Evolutionary conservation across 1,139 yeast species (phyloP), one percentile per base, ranked within the genome.

Genomic region (Protomyces arabidopsidicola): DNA sequence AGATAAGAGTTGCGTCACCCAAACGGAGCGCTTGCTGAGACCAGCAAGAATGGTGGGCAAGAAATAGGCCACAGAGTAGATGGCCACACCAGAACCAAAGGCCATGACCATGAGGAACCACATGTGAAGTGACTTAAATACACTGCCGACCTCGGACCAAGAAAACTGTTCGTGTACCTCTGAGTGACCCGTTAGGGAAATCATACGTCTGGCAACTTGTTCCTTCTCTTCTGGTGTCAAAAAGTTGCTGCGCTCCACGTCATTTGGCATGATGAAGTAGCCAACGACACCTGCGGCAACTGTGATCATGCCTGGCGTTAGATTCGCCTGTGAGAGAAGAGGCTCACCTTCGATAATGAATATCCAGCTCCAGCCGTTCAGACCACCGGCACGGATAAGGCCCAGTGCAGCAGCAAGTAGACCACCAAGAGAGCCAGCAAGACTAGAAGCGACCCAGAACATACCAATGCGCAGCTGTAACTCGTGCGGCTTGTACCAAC

Each of bases 371-470:
- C 90, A 86, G 10, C 77, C 77, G n/a, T 73, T 71, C 24, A 75
- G 68, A 3, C 80, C 76, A 67, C 84, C 73, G 64, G 79, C 70
- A 16, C 65, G 64, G 53, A 68, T 65, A 5, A 63, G 55, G 4
- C 81, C 74, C 59, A 84, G 80, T 64, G 85, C 85, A 61, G 81
- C 83, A 31, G 88, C 88, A 66, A 88, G 81, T 62, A 89, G 82
- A 65, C 95, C 95, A 62, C 89, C 87, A 74, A 88, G 87, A 2
- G 91, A 95, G 72, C 93, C 90, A 31, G 91, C 87, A 66, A 87
- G 78, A 69, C 86, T 81, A 14, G 89, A 83, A 58, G 89, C 86
- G 53, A 86, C 65, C 74, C 86, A 86, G 73, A 86, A 87, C 57
- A 84, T 81, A 5, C 86, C 81, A 48, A 84, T 86, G 63, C 91